Conservation (phyloP, 164 flowering plant genomes). For the Magnolia sinica region DNA sequence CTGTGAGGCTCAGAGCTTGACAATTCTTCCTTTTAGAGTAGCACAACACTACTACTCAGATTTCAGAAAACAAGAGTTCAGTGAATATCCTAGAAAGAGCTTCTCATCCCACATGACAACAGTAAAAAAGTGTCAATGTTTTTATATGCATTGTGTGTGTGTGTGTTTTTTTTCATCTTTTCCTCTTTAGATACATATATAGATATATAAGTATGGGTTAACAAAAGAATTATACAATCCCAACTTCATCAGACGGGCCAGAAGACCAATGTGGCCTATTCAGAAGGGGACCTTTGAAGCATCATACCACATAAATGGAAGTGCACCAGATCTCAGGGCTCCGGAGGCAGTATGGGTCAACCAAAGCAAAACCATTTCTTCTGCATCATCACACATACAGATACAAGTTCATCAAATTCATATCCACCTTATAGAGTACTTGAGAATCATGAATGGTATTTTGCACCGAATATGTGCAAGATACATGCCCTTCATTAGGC, state of each 20-base stretch:
- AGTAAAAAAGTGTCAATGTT: neutral
- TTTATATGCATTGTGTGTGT: neutral
- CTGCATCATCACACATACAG: neutral
- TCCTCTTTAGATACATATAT: neutral
- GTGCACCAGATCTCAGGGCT: neutral
- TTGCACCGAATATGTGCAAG: too few relatives aligned
- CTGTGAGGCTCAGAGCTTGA: too few relatives aligned
- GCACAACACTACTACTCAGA: too few relatives aligned
- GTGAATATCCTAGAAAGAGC: too few relatives aligned
- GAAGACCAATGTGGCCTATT: neutral
- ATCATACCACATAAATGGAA: conserved; percentile 3
- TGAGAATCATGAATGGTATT: too few relatives aligned
- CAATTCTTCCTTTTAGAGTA: too few relatives aligned
- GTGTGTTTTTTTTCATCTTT: neutral
- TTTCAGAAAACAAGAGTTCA: too few relatives aligned
- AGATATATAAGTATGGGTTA: conserved; percentile 4
- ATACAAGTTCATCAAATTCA: neutral
- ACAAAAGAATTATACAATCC: neutral
- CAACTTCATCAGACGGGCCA: neutral
- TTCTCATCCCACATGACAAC: neutral
- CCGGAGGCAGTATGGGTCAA: neutral
- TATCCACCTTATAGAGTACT: too few relatives aligned
- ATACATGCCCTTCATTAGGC: too few relatives aligned
- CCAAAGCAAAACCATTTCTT: conserved; percentile 10
- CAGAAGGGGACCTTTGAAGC: neutral